phyloP scores from a whole-genome alignment of 2,329 filamentous ascomycete genomes.

The Penicillium sp. region DNA sequence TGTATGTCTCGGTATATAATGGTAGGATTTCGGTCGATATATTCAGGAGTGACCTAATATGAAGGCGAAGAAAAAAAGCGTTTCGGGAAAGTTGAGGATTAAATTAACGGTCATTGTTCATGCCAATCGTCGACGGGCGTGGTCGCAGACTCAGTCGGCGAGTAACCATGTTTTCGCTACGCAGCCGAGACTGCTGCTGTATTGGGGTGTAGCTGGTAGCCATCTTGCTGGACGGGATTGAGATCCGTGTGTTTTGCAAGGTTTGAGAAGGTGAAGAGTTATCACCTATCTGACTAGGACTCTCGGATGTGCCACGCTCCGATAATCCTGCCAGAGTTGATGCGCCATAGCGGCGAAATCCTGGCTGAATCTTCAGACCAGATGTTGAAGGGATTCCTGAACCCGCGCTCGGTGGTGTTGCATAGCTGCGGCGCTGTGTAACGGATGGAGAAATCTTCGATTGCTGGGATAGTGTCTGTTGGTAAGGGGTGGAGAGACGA shows the following conservation, averaged over 20 bases:
- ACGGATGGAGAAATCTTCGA: slow-evolving; percentile 29
- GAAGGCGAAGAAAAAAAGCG: neutral
- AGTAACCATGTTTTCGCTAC: slow-evolving; percentile 31
- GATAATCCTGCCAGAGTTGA: slow-evolving; percentile 21
- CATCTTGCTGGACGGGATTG: slow-evolving; percentile 31
- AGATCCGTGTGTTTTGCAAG: slow-evolving; percentile 28
- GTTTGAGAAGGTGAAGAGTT: slow-evolving; percentile 19
- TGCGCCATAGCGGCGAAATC: slow-evolving; percentile 37
- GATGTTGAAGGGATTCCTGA: slow-evolving; percentile 33
- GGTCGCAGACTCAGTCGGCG: slow-evolving; percentile 32
- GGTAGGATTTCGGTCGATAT: neutral
- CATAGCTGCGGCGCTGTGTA: slow-evolving; percentile 35
- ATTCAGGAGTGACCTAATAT: neutral
- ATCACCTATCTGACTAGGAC: slow-evolving; percentile 13
- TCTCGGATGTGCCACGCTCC: slow-evolving; percentile 20
- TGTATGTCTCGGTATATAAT: neutral
- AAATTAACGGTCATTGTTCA: slow-evolving; percentile 7
- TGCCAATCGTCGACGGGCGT: slow-evolving; percentile 18
- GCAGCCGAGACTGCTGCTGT: slow-evolving; percentile 29
- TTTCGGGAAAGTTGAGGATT: no score
- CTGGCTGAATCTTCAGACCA: slow-evolving; percentile 38
- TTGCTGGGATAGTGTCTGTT: slow-evolving; percentile 14
- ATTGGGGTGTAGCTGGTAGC: slow-evolving; percentile 37
- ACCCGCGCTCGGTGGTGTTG: slow-evolving; percentile 23
- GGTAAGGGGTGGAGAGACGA: slow-evolving; percentile 18